Evolutionary conservation across 2,329 filamentous ascomycete genomes (phyloP).

Genomic region (Fusarium sp.): DNA sequence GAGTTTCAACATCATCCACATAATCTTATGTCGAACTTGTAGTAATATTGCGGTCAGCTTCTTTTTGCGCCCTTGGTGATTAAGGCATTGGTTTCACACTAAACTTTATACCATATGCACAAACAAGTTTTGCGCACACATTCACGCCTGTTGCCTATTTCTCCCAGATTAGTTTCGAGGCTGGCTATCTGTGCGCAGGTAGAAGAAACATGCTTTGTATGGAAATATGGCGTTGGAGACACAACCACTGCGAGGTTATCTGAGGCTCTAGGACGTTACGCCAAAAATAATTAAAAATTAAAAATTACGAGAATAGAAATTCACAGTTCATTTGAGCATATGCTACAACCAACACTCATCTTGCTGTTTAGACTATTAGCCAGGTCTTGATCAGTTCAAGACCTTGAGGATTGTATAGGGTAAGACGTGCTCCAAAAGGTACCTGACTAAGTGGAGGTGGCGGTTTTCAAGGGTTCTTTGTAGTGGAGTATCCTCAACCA

Average conservation of each 20-base stretch:
- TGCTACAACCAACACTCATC: no score
- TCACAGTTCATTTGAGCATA: no score
- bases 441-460: conserved; percentile 28
- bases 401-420: conserved; percentile 8
- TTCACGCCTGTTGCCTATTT: background rate
- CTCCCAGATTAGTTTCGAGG: background rate
- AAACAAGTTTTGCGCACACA: background rate
- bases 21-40: background rate
- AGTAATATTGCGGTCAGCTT: background rate
- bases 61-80: background rate
- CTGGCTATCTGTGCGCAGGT: background rate
- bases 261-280: no score
- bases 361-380: no score
- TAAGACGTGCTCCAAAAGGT: conserved; percentile 7
- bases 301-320: no score
- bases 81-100: background rate
- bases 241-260: no score
- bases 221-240: no score
- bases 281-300: no score
- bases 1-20: background rate
- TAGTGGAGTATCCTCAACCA: background rate
- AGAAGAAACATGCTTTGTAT: no score
- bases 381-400: background rate
- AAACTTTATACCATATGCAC: background rate
- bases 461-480: conserved; percentile 27